Conservation (phyloP, 352 stramenopile genomes). For the Aphanomyces stellatus region DNA sequence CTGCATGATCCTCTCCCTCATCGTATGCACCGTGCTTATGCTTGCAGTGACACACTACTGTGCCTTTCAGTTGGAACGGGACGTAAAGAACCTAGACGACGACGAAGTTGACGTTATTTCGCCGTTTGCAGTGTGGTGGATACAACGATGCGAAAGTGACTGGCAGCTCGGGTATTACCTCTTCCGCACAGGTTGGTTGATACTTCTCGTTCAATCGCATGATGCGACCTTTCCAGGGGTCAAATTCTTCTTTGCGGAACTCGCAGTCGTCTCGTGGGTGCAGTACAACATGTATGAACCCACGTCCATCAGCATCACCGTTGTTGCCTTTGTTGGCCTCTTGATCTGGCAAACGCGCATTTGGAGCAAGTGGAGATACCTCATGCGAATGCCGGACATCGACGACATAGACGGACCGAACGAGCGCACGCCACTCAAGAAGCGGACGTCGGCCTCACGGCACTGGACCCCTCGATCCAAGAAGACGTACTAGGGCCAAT, state of each 20-base stretch:
- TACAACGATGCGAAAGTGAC: constrained; percentile 53
- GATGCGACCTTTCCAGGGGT: constrained; percentile 27
- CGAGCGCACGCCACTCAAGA: background rate
- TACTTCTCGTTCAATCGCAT: background rate
- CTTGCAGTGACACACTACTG: constrained; percentile 60
- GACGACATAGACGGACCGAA: background rate
- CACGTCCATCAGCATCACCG: constrained; percentile 35
- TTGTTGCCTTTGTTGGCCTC: constrained; percentile 40
- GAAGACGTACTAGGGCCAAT: background rate
- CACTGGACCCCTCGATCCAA: background rate
- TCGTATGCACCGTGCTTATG: constrained; percentile 57
- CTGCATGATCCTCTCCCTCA: constrained; percentile 40
- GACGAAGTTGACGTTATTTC: constrained; percentile 37
- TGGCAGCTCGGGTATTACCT: constrained; percentile 54
- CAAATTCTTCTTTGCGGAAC: constrained; percentile 60
- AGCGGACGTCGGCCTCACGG: background rate
- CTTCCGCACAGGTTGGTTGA: constrained; percentile 27
- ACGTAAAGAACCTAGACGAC: constrained; percentile 40
- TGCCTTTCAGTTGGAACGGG: constrained; percentile 40
- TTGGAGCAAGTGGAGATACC: constrained; percentile 63
- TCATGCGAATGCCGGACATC: constrained; percentile 24
- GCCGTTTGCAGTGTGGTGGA: constrained; percentile 58
- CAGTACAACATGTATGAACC: constrained; percentile 46
- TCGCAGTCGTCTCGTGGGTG: constrained; percentile 49
- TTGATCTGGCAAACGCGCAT: constrained; percentile 57